phyloP scores from a whole-genome alignment of 2,329 filamentous ascomycete species.

The Botrytis porri region DNA sequence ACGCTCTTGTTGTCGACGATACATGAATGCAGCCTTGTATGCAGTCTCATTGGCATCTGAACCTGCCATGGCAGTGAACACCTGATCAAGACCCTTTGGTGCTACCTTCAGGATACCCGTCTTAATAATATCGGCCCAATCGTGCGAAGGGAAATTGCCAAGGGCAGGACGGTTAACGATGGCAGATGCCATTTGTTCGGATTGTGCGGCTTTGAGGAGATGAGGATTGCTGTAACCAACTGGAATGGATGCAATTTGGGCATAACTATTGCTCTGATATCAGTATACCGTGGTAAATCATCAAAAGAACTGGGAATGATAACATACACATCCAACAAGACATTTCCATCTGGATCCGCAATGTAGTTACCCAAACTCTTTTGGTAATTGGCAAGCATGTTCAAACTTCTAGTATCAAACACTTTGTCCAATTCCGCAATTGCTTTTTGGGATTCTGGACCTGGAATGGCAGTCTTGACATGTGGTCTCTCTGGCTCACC shows the following conservation, averaged over 20 bases:
- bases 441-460: slow-evolving; percentile 40
- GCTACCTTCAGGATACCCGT: slow-evolving; percentile 70
- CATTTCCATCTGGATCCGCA: slow-evolving; percentile 50
- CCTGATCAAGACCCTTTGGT: slow-evolving; percentile 71
- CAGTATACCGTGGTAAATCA: slow-evolving; percentile 11
- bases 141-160: slow-evolving; percentile 75
- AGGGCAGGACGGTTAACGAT: slow-evolving; percentile 77
- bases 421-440: slow-evolving; percentile 46
- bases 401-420: slow-evolving; percentile 51
- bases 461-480: slow-evolving; percentile 41
- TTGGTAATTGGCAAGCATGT: slow-evolving; percentile 53
- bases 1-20: slow-evolving; percentile 68
- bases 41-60: slow-evolving; percentile 83
- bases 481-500: slow-evolving; percentile 36
- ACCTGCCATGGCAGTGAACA: slow-evolving; percentile 76
- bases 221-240: slow-evolving; percentile 78
- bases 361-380: slow-evolving; percentile 54
- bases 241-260: slow-evolving; percentile 80
- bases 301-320: not conserved
- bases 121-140: slow-evolving; percentile 70
- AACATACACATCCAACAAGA: slow-evolving; percentile 48
- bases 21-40: slow-evolving; percentile 87
- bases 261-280: slow-evolving; percentile 50
- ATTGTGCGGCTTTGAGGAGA: slow-evolving; percentile 61
- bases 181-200: slow-evolving; percentile 68